Evolutionary conservation across 2,329 filamentous ascomycete genomes (phyloP).

Genomic region (Phialemoniopsis sp.): DNA sequence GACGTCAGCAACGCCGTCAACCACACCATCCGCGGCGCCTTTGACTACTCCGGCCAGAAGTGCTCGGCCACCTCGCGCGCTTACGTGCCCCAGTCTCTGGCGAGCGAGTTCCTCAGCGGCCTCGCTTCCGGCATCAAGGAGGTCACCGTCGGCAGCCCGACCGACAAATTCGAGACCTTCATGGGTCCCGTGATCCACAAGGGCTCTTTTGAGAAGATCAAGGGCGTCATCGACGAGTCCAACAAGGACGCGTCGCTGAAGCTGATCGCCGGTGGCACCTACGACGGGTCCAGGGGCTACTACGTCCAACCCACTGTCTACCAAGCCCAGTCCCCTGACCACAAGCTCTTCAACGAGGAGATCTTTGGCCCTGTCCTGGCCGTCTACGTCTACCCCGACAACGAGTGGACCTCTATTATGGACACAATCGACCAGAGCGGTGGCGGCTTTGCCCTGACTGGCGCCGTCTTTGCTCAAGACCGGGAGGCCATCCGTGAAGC

Average conservation of each 20-base stretch:
- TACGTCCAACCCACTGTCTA: conserved; percentile 84
- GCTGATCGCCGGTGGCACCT: conserved; percentile 70
- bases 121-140: conserved; percentile 65
- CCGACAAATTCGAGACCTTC: conserved; percentile 69
- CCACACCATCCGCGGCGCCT: conserved; percentile 38
- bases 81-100: conserved; percentile 43
- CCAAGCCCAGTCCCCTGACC: conserved; percentile 65
- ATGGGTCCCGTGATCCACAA: conserved; percentile 85
- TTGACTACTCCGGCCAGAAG: conserved; percentile 44
- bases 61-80: conserved; percentile 42
- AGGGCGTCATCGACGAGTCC: conserved; percentile 72
- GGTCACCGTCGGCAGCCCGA: conserved; percentile 67
- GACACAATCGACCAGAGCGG: background rate
- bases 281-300: conserved; percentile 76
- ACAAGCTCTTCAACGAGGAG: conserved; percentile 72
- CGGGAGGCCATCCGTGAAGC: conserved; percentile 61
- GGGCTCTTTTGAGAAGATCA: conserved; percentile 75
- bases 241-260: conserved; percentile 70
- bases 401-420: conserved; percentile 11
- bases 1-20: conserved; percentile 34
- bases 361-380: conserved; percentile 78
- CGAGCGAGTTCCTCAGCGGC: conserved; percentile 18
- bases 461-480: conserved; percentile 70
- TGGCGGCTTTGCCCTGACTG: conserved; percentile 54
- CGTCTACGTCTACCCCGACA: conserved; percentile 75